These are phyloP conservation scores for Mercurialis annua DNA, from an alignment of 345 rosid genomes.

Conservation along the genomic window DNA sequence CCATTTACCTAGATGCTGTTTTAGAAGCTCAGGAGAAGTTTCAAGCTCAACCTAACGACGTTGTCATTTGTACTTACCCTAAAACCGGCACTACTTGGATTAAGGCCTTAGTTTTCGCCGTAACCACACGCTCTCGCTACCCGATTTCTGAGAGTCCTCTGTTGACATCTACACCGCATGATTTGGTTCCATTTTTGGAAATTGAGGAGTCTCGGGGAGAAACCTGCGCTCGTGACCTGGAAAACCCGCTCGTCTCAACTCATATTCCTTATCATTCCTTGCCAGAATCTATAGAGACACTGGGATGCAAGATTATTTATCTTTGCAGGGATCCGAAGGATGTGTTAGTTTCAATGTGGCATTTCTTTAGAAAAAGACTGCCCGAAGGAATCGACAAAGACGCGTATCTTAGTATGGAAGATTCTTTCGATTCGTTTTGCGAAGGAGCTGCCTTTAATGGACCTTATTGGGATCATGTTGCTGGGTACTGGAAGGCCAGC, in stretches of 20 bases:
- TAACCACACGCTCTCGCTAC: neutral
- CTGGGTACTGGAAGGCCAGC: conserved; percentile 1
- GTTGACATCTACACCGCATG: neutral
- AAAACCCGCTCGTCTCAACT: neutral
- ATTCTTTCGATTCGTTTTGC: neutral
- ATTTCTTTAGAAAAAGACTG: neutral
- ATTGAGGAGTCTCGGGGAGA: neutral
- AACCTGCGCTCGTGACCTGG: neutral
- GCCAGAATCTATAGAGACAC: neutral
- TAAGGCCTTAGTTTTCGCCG: neutral
- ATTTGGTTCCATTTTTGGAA: neutral
- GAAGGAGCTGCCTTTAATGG: neutral
- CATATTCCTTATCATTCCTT: conserved; percentile 5
- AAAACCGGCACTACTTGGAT: conserved; percentile 6
- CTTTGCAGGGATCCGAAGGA: conserved; percentile 6
- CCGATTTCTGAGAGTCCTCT: neutral
- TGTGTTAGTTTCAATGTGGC: conserved; percentile 2
- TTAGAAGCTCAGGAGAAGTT: neutral
- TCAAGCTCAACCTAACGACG: neutral
- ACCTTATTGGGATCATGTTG: conserved; percentile 11
- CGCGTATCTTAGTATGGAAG: neutral
- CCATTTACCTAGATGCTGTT: neutral
- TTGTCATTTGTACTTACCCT: neutral
- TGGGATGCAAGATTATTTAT: neutral
- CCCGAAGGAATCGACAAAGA: conserved; percentile 2